These are phyloP conservation scores for Brassica juncea DNA, from an alignment of 345 rosid genomes.

Conservation along the genomic window DNA sequence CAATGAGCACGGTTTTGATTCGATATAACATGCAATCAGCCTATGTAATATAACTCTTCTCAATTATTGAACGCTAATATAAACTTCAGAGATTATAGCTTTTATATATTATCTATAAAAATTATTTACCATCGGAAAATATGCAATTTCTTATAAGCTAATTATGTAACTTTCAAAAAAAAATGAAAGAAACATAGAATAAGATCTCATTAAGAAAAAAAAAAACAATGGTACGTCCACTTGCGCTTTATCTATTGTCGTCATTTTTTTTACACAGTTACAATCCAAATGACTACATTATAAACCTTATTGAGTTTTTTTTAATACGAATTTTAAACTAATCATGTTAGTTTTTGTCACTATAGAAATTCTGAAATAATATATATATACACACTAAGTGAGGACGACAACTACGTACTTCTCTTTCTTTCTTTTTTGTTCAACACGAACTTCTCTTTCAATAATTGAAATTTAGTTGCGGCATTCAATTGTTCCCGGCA, in stretches of 20 bases:
- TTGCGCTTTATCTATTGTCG: background rate
- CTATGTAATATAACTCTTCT: background rate
- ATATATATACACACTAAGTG: background rate
- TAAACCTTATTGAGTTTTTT: background rate
- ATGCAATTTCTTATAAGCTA: background rate
- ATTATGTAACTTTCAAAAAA: background rate
- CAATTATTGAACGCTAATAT: background rate
- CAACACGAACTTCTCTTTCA: background rate
- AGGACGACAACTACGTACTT: conserved; percentile 6
- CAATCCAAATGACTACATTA: background rate
- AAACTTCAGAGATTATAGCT: background rate
- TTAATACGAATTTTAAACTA: background rate
- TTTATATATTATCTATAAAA: too few relatives aligned
- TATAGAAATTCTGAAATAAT: background rate
- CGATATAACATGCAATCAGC: background rate
- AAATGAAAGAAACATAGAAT: background rate
- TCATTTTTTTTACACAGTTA: background rate
- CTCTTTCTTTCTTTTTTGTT: background rate
- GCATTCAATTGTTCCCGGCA: conserved; percentile 25
- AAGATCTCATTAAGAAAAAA: background rate
- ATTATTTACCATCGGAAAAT: background rate
- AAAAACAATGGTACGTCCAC: background rate
- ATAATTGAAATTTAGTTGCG: conserved; percentile 24
- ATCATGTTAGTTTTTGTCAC: background rate
- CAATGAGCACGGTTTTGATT: background rate